A percentile compares a stretch with the other conserved stretches of the same genome.
Evolutionary conservation across 1,284 basidiomycete genomes (phyloP).

Genomic region (Hypsizygus ulmarius): DNA sequence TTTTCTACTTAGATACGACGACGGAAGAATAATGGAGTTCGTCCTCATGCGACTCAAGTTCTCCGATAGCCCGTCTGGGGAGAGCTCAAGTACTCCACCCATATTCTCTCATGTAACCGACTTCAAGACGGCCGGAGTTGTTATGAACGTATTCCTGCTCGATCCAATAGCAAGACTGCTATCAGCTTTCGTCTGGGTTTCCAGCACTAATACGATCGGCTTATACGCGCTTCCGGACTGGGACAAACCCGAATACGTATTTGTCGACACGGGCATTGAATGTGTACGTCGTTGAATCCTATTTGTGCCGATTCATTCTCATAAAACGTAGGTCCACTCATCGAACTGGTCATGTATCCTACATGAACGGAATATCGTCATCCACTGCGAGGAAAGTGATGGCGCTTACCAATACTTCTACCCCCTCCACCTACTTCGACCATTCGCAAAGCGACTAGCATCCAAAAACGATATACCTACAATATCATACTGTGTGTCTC

Average conservation of each 20-base stretch:
- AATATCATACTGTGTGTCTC: slow-evolving; percentile 33
- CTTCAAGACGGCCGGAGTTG: slow-evolving; percentile 63
- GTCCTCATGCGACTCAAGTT: slow-evolving; percentile 55
- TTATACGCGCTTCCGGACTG: slow-evolving; percentile 68
- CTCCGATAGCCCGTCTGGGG: slow-evolving; percentile 38
- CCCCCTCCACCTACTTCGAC: slow-evolving; percentile 46
- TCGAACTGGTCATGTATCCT: slow-evolving; percentile 77
- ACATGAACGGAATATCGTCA: slow-evolving; percentile 57
- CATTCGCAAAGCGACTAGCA: slow-evolving; percentile 32
- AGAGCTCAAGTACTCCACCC: slow-evolving; percentile 33
- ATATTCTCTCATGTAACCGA: slow-evolving; percentile 54
- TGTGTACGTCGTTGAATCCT: slow-evolving; percentile 47
- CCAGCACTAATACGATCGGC: slow-evolving; percentile 49
- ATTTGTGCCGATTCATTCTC: neutral
- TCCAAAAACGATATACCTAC: slow-evolving; percentile 32
- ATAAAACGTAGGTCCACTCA: slow-evolving; percentile 43
- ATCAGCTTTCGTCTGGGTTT: slow-evolving; percentile 65
- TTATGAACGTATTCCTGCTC: slow-evolving; percentile 75
- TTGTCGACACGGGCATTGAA: slow-evolving; percentile 67
- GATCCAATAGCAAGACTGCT: slow-evolving; percentile 60
- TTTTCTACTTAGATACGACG: slow-evolving; percentile 37
- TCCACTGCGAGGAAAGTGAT: slow-evolving; percentile 65
- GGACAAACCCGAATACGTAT: slow-evolving; percentile 61
- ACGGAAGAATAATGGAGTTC: slow-evolving; percentile 53
- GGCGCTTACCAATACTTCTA: slow-evolving; percentile 57